phyloP scores from a whole-genome alignment of 768 basidiomycete species.

The Leccinellum albellum region DNA sequence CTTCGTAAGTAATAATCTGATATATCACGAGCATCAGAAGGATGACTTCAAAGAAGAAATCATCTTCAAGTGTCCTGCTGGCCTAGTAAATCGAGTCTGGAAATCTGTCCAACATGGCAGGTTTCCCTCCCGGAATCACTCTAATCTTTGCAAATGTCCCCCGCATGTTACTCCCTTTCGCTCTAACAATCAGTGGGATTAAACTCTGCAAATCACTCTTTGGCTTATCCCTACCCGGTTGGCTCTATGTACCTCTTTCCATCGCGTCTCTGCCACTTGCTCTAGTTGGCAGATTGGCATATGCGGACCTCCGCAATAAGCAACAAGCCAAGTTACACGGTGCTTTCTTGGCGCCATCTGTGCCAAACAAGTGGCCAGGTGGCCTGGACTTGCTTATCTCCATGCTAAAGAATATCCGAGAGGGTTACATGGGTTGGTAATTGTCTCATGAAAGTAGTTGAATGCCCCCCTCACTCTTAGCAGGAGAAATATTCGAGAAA shows the following conservation, averaged over 20 bases:
- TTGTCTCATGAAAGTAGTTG: not conserved
- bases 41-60: not conserved
- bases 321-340: conserved; percentile 14
- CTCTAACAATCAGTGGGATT: conserved; percentile 7
- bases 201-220: conserved; percentile 7
- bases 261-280: conserved; percentile 22
- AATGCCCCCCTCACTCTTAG: not conserved
- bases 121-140: conserved; percentile 29
- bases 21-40: not conserved
- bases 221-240: conserved; percentile 1
- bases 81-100: not conserved
- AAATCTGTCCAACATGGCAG: conserved; percentile 15
- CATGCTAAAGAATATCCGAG: conserved; percentile 15
- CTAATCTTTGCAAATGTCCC: conserved; percentile 24
- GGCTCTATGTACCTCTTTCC: conserved; percentile 9
- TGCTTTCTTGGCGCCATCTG: conserved; percentile 31
- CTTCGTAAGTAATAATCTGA: not conserved
- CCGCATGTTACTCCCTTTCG: conserved; percentile 13
- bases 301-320: conserved; percentile 5
- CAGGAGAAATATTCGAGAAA: conserved; percentile 30
- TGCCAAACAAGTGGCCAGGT: conserved; percentile 32
- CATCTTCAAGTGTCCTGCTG: not conserved
- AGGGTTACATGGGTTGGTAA: conserved; percentile 26
- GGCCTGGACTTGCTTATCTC: conserved; percentile 30
- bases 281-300: conserved; percentile 10